These are phyloP conservation scores for Termitomyces sp. DNA, from an alignment of 768 basidiomycete genomes.

Conservation along the genomic window DNA sequence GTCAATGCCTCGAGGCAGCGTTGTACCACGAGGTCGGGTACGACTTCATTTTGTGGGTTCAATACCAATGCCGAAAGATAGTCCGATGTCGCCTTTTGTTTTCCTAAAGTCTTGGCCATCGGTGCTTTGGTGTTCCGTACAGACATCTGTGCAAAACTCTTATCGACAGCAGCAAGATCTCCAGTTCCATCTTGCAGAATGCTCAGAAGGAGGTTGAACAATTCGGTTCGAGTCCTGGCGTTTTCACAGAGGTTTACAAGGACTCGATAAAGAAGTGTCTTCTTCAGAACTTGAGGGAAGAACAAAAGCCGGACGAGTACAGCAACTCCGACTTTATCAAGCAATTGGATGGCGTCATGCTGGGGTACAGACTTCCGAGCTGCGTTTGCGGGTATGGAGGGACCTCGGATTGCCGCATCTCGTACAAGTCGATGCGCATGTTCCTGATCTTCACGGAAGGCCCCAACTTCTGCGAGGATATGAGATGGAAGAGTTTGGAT, in stretches of 20 bases:
- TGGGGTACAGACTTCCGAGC: constrained; percentile 51
- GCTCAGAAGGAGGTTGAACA: constrained; percentile 91
- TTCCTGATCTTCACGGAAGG: constrained; percentile 56
- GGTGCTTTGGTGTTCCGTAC: constrained; percentile 55
- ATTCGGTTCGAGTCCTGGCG: constrained; percentile 81
- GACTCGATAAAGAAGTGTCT: constrained; percentile 81
- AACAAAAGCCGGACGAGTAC: constrained; percentile 90
- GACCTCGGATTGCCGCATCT: constrained; percentile 23
- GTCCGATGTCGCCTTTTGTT: constrained; percentile 63
- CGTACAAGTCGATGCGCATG: constrained; percentile 29
- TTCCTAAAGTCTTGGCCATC: constrained; percentile 59
- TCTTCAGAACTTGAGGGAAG: constrained; percentile 90
- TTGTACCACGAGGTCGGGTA: constrained; percentile 92
- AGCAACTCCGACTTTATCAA: constrained; percentile 88
- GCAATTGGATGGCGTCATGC: constrained; percentile 88
- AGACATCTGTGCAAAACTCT: constrained; percentile 90
- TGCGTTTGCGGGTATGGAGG: constrained; percentile 24
- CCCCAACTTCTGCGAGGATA: constrained; percentile 81
- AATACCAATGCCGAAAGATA: constrained; percentile 46
- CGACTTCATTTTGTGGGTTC: constrained; percentile 66
- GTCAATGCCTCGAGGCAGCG: constrained; percentile 90
- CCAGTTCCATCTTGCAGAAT: constrained; percentile 95
- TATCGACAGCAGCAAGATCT: constrained; percentile 88
- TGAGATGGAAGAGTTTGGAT: constrained; percentile 78
- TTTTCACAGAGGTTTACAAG: constrained; percentile 97